Conservation (phyloP, 192 early-diverging fungal species). For the Spizellomyces punctatus region DNA sequence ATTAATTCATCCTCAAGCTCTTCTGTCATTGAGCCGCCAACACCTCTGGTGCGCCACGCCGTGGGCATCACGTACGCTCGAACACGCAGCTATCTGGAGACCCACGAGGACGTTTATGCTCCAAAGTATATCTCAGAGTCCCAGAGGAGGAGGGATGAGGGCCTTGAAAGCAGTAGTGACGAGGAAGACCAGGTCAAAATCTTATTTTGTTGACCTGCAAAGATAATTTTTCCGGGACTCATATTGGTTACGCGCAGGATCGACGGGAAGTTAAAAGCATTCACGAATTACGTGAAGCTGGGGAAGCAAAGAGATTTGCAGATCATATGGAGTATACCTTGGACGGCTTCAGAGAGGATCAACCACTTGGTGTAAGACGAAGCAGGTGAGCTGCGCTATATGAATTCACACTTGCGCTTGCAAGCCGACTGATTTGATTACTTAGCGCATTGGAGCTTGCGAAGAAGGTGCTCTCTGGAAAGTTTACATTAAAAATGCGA, state of each 20-base stretch:
- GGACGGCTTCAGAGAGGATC: slow-evolving; percentile 49
- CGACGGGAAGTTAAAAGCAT: slow-evolving; percentile 45
- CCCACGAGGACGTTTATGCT: slow-evolving; percentile 19
- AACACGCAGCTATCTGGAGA: slow-evolving; percentile 25
- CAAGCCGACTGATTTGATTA: too few relatives aligned
- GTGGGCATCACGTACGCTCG: slow-evolving; percentile 24
- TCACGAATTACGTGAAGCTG: slow-evolving; percentile 61
- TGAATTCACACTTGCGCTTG: too few relatives aligned
- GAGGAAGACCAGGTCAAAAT: slow-evolving; percentile 17
- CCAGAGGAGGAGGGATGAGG: slow-evolving; percentile 29
- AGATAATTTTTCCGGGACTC: neutral
- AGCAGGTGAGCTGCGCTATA: slow-evolving; percentile 41
- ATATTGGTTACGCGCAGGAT: neutral
- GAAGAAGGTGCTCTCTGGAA: slow-evolving; percentile 46
- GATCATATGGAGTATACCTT: slow-evolving; percentile 67
- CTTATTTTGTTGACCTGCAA: neutral
- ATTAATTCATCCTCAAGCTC: neutral
- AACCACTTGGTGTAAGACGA: slow-evolving; percentile 46
- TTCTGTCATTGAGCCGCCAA: neutral
- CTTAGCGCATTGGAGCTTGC: slow-evolving; percentile 43
- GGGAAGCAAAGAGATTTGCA: slow-evolving; percentile 55
- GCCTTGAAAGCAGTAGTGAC: slow-evolving; percentile 34
- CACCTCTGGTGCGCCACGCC: neutral
- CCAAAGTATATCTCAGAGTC: slow-evolving; percentile 26
- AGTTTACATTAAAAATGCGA: slow-evolving; percentile 43